Evolutionary conservation across 139 green algal genomes (phyloP).

Genomic region (Closterium sp.): DNA sequence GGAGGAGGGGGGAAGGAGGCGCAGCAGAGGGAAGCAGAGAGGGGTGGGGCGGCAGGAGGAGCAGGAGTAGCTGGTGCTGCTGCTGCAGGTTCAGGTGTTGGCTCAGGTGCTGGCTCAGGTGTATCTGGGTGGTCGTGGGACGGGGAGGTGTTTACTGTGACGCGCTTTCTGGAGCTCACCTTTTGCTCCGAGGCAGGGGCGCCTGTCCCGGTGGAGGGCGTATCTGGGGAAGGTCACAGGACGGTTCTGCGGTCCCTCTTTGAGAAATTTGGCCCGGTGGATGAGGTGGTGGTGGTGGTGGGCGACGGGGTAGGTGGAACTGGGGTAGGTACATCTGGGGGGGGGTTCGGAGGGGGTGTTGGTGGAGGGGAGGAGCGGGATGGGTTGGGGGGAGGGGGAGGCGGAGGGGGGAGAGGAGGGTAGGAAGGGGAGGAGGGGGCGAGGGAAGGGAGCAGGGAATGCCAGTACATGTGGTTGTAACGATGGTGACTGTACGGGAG

Average conservation of each 20-base stretch:
- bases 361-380: background rate
- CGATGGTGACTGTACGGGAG: conserved; percentile 7
- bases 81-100: conserved; percentile 3
- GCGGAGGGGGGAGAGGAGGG: background rate
- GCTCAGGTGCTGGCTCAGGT: background rate
- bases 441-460: background rate
- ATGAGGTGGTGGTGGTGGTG: background rate
- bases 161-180: background rate
- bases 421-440: background rate
- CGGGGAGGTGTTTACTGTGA: background rate
- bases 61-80: background rate
- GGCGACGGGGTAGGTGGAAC: no score
- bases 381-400: background rate
- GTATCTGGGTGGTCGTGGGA: background rate
- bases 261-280: conserved; percentile 16
- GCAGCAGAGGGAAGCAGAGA: conserved; percentile 17
- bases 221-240: background rate
- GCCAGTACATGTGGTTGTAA: conserved; percentile 1
- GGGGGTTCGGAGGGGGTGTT: background rate
- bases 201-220: conserved; percentile 17
- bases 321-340: no score
- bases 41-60: conserved; percentile 16
- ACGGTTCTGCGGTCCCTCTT: conserved; percentile 2
- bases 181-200: conserved; percentile 7
- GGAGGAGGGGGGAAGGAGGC: background rate